Base-by-base conservation (phyloP, 2,329 filamentous ascomycete species). In the Cercospora zeae-maydis region DNA sequence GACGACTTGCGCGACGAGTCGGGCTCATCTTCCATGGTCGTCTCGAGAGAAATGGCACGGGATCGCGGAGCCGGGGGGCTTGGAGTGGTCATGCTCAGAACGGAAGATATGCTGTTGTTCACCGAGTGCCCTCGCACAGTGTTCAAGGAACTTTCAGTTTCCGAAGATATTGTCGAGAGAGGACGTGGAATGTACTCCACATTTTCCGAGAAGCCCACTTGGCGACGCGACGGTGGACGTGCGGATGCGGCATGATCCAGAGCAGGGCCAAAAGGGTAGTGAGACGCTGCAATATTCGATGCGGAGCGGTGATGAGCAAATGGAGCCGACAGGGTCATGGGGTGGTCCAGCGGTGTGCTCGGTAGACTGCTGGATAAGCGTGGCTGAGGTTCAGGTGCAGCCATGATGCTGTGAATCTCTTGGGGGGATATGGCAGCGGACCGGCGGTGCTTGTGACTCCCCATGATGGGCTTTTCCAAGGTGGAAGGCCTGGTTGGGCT, bases 151-250 rank as follows among this genome's bases (percentile, higher is more conserved):
- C 88, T 92, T 51, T 91, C 88, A 0, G 91, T 92, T 74, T 95
- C 92, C 19, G 88, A 93, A 1, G 92, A 96, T 13, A 96, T 87
- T 19, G 93, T 81, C 1, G 93, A 96, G 16, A 96, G 78, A 0
- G 93, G 92, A 10, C 91, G 85, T 4, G 89, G 89, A 69, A 93
- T 93, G 66, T 90, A 92, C 75, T 96, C 91, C 30, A 96, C 82
- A 10, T 86, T 90, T 66, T 96, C 92, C 0, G 90, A 92, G 72
- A 96, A 96, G 0, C 89, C 90, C 51, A 96, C 92, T 11, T 89
- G 83, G 45, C 87, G 84, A 63, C 87, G 84, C 3, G 83, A 81
- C 75, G 72, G 74, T 51, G 75, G 75, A 64, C 75, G 74, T 61
- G 57, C 73, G 61, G 71, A 72, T 66, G 72, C 72, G 59, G 72